Evolutionary conservation across 495 filamentous ascomycete genomes (phyloP).

Genomic region (Aspergillus funiculosus): DNA sequence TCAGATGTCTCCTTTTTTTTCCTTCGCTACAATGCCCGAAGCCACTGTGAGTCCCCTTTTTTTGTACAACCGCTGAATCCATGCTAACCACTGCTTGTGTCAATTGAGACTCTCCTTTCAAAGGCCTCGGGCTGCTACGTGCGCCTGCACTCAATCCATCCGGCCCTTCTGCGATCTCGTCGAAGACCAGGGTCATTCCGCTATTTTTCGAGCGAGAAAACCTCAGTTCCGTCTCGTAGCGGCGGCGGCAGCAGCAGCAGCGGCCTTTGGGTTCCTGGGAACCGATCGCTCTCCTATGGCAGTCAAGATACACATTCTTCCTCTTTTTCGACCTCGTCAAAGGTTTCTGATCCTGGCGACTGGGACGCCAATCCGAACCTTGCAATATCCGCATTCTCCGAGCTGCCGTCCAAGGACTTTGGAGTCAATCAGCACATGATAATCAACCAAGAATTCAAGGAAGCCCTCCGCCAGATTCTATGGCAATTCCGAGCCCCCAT

Average conservation of each 20-base stretch:
- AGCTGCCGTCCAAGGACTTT: constrained; percentile 82
- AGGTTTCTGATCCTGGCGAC: constrained; percentile 34
- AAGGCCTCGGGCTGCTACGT: constrained; percentile 23
- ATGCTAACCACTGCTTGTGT: constrained; percentile 20
- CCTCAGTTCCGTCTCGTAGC: constrained; percentile 18
- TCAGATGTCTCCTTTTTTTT: constrained; percentile 26
- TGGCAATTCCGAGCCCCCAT: constrained; percentile 94
- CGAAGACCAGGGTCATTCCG: constrained; percentile 24
- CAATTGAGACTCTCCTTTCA: constrained; percentile 19
- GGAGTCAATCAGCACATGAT: constrained; percentile 93
- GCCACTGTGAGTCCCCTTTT: constrained; percentile 26
- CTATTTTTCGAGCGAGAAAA: constrained; percentile 25
- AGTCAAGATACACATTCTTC: constrained; percentile 10
- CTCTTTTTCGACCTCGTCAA: constrained; percentile 37
- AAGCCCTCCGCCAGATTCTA: constrained; percentile 76
- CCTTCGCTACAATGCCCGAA: constrained; percentile 29
- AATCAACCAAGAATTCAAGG: constrained; percentile 91
- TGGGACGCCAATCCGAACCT: constrained; percentile 82
- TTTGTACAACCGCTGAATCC: neutral
- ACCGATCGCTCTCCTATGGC: constrained; percentile 11
- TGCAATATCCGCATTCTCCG: constrained; percentile 71
- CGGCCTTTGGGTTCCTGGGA: constrained; percentile 9
- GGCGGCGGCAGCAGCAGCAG: too few relatives aligned
- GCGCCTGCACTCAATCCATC: constrained; percentile 19
- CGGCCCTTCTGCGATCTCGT: constrained; percentile 14